phyloP scores from a whole-genome alignment of 1,139 yeast genomes.

The Hemisphaericaspora xylofermentans region DNA sequence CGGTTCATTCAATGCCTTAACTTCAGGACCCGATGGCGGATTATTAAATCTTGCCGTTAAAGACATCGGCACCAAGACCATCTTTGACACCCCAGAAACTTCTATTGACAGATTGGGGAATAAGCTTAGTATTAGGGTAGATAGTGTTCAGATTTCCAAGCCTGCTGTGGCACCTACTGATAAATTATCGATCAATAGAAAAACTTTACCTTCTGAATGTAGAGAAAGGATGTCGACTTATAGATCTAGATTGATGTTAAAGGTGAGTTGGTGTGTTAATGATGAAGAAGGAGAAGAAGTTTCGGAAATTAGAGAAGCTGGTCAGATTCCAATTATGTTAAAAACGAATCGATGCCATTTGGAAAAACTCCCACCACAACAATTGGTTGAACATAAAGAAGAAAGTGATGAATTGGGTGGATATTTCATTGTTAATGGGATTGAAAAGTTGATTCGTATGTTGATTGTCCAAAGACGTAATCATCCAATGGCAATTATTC shows the following conservation, averaged over 20 bases:
- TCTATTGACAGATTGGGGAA: constrained; percentile 71
- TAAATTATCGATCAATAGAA: constrained; percentile 75
- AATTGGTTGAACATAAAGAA: constrained; percentile 76
- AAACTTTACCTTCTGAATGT: constrained; percentile 83
- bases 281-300: constrained; percentile 84
- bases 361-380: constrained; percentile 76
- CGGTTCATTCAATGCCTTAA: constrained; percentile 92
- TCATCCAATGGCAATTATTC: constrained; percentile 95
- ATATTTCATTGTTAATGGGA: constrained; percentile 93
- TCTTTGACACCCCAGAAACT: constrained; percentile 74
- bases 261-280: constrained; percentile 81
- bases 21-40: constrained; percentile 86
- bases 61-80: constrained; percentile 83
- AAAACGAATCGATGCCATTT: constrained; percentile 88
- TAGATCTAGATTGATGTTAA: constrained; percentile 71
- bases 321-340: constrained; percentile 89
- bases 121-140: constrained; percentile 76
- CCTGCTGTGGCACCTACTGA: constrained; percentile 76
- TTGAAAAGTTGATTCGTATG: constrained; percentile 95
- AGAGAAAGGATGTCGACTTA: constrained; percentile 86
- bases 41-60: constrained; percentile 78
- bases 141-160: constrained; percentile 80
- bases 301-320: constrained; percentile 85
- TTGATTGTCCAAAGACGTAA: constrained; percentile 96
- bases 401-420: constrained; percentile 98